Base-by-base conservation (phyloP, 192 early-diverging fungal species). In the Coemansia sp. region DNA sequence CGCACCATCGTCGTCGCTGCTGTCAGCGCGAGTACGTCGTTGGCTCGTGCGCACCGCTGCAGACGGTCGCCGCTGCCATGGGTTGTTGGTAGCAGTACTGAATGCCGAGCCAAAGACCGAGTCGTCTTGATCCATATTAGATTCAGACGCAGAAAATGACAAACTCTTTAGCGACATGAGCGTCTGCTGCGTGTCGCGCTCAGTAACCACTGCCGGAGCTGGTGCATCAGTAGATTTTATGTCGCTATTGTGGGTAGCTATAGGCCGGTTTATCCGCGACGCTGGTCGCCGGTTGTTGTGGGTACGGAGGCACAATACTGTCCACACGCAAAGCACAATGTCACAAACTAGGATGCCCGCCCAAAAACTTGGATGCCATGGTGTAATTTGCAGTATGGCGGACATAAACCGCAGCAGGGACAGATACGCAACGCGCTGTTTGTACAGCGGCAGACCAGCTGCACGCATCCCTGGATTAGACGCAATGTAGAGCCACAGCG, bases 121-220 rank as follows among this genome's bases (percentile, higher is more conserved):
- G 59, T 79, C 77, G 50, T 79, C 65, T 27, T 79, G 77, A 51
- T 79, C 77, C 45, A 57, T 58, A 32, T 78, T 78, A 14, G 57
- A n/a, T 23, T 73, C 70, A 1, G 77, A 79, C 32, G 61, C 50
- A 12, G 68, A 65, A 66, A 79, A 74, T 39, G 77, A 74, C 54
- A 79, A 57, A 13, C 61, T 48, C 29, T 58, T 23, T 20, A 79
- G 63, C 62, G 77, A 70, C 11, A 57, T 38, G 4, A 74, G 43
- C 18, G 77, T 58, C 47, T 37, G 26, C 32, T 65, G 57, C 37
- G 57, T 45, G 9, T 59, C 57, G 22, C 23, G 20, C 6, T 50
- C 51, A 13, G 37, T 18, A 3, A 48, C 29, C 37, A 4, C 51
- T 2, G 4, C 19, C 10, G 11, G 57, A 51, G 37, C 19, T 20